Evolutionary conservation across 108 stramenopile genomes (phyloP), one percentile per base, ranked within the genome.

Genomic region (Pseudonitzschia multiseries): DNA sequence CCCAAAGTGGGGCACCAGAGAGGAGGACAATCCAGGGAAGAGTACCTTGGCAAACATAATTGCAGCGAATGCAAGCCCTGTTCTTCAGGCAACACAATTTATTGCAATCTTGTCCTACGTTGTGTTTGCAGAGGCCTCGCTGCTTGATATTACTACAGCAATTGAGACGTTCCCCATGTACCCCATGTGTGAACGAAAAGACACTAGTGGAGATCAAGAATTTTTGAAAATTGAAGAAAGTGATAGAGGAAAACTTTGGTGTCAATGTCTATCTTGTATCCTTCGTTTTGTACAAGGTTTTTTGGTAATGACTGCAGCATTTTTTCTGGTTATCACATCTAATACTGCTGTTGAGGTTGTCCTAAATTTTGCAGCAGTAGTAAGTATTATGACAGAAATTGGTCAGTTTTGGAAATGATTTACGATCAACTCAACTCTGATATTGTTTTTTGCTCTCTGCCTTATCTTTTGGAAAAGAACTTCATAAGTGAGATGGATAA

Each of bases 281-380:
- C 29, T 77, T 8, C 64, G 71, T 20, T 18, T 33, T 29, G 8
- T 22, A 2, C 71, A 66, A 60, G 76, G 76, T 9, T 10, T 72
- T 42, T 41, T 77, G 10, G 76, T 43, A 32, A 41, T 73, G 15
- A 10, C 27, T 26, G 40, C 48, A 5, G 72, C 76, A 10, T 66
- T 77, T 4, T 41, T 77, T 22, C 63, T 77, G 0, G 64, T 77
- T 50, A 40, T 77, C 14, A 46, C 65, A 52, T 72, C 71, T n/a
- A 28, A 41, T 36, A 28, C 15, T 8, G 52, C 53, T 17, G n/a
- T 72, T 14, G 76, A 77, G 12, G 33, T 77, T 20, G 43, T 77
- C 15, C 22, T 77, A 24, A 77, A 77, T 48, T 77, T 77, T 57
- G 61, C 71, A 33, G 76, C 76, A 29, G 64, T 77, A 36, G 36